A percentile compares a stretch with the other conserved stretches of the same genome.
Evolutionary conservation across 805 yeast genomes (phyloP).

Genomic region (Monosporozyma aquatica): DNA sequence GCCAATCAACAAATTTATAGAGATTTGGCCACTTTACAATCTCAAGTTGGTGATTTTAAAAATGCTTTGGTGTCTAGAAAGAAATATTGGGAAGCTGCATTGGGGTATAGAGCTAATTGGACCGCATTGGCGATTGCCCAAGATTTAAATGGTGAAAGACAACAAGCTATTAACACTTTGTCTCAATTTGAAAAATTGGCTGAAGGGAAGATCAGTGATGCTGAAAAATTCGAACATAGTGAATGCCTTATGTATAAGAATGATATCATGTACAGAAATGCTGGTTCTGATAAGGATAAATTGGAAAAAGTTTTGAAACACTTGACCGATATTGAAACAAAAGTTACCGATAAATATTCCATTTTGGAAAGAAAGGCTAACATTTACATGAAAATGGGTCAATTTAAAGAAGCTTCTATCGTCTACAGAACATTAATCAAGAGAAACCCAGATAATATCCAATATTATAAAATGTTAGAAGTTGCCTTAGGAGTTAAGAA

Average conservation of each 20-base stretch:
- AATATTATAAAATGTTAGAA: conserved; percentile 62
- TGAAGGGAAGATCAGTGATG: conserved; percentile 54
- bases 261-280: conserved; percentile 51
- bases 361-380: conserved; percentile 59
- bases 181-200: conserved; percentile 67
- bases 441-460: conserved; percentile 75
- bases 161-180: conserved; percentile 62
- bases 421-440: conserved; percentile 61
- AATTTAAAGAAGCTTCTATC: conserved; percentile 53
- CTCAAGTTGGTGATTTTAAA: conserved; percentile 69
- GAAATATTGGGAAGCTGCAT: conserved; percentile 56
- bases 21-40: conserved; percentile 71
- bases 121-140: conserved; percentile 80
- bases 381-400: conserved; percentile 49
- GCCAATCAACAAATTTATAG: conserved; percentile 69
- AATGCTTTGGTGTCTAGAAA: conserved; percentile 55
- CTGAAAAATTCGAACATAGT: conserved; percentile 67
- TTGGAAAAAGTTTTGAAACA: conserved; percentile 53
- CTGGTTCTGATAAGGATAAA: conserved; percentile 36
- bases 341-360: conserved; percentile 50
- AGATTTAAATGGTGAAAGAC: conserved; percentile 59
- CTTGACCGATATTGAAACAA: conserved; percentile 44
- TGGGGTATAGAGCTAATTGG: conserved; percentile 88
- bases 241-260: conserved; percentile 73
- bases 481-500: conserved; percentile 43